These are phyloP conservation scores for Alternaria ventricosa DNA, from an alignment of 2,329 filamentous ascomycete species.

Conservation along the genomic window DNA sequence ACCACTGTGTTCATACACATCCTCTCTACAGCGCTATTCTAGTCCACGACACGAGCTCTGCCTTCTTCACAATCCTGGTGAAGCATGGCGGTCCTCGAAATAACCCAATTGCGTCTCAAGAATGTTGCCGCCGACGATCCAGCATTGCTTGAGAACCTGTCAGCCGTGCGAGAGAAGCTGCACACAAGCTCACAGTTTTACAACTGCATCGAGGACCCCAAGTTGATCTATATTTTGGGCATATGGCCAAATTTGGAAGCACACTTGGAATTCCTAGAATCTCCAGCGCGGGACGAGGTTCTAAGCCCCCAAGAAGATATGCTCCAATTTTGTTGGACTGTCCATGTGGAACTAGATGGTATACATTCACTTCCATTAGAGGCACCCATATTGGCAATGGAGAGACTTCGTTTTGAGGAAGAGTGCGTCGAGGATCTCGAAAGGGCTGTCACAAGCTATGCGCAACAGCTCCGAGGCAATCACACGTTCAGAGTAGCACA, in stretches of 20 bases:
- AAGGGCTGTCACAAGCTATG: constrained; percentile 17
- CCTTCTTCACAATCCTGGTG: constrained; percentile 16
- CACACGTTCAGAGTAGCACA: constrained; percentile 23
- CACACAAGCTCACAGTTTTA: constrained; percentile 39
- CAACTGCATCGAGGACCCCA: constrained; percentile 36
- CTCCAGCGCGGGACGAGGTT: constrained; percentile 32
- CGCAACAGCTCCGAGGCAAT: constrained; percentile 21
- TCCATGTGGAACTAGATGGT: constrained; percentile 33
- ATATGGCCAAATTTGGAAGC: constrained; percentile 39
- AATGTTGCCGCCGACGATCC: constrained; percentile 26
- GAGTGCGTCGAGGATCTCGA: constrained; percentile 20
- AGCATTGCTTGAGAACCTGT: constrained; percentile 37
- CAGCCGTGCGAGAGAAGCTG: constrained; percentile 33
- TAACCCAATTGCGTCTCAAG: constrained; percentile 36
- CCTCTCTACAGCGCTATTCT: constrained; percentile 31
- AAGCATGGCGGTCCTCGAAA: constrained; percentile 38
- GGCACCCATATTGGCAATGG: constrained; percentile 34
- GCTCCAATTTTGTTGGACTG: constrained; percentile 38
- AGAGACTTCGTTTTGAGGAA: constrained; percentile 23
- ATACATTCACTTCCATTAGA: constrained; percentile 30
- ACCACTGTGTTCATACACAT: not conserved
- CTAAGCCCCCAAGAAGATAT: constrained; percentile 38
- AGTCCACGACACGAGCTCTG: constrained; percentile 28
- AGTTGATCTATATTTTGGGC: constrained; percentile 40
- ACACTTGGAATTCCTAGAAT: constrained; percentile 37